Evolutionary conservation across 2,329 filamentous ascomycete genomes (phyloP), one percentile per base, ranked within the genome.

Genomic region (Talaromyces amestolkiae): DNA sequence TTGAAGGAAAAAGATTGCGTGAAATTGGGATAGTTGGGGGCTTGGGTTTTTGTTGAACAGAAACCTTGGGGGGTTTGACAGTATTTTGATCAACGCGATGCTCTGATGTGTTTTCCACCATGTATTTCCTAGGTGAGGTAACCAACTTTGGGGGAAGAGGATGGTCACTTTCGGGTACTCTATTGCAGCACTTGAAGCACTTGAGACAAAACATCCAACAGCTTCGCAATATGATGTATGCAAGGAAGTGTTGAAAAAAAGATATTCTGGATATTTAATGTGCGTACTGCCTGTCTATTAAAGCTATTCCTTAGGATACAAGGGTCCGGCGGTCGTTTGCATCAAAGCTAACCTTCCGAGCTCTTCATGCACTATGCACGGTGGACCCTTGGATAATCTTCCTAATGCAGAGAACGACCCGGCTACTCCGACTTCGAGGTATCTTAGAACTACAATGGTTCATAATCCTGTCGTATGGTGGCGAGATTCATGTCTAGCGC

Each of bases 151-250:
- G 41, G 19, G 53, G 53, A 45, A 51, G 61, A 63, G 61, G 51
- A 45, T 41, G 19, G 15, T 63, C 61, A n/a, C 22, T 58, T 47
- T 63, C 61, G 35, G 51, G 19, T 45, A 27, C 19, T 63, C 27
- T 49, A 17, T 15, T 63, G 31, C 61, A 63, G 19, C 61, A 63
- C 51, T 63, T 63, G 61, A 43, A 63, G 31, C 51, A 58, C 53
- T 49, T 63, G 33, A 63, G 41, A 45, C 61, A 58, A 31, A 63
- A 63, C 61, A 63, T 63, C 33, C 60, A 62, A 62, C 22, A 22
- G 53, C 53, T 37, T 24, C 27, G 27, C 33, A 22, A 11, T 39
- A 56, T 10, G 5, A 56, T 37, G n/a, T 22, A 37, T 56, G 53
- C 15, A 22, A 45, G 33, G 22, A 24, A 45, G 39, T 22, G 15